Conservation (phyloP, 192 early-diverging fungal genomes). For the Entomortierella lignicola region DNA sequence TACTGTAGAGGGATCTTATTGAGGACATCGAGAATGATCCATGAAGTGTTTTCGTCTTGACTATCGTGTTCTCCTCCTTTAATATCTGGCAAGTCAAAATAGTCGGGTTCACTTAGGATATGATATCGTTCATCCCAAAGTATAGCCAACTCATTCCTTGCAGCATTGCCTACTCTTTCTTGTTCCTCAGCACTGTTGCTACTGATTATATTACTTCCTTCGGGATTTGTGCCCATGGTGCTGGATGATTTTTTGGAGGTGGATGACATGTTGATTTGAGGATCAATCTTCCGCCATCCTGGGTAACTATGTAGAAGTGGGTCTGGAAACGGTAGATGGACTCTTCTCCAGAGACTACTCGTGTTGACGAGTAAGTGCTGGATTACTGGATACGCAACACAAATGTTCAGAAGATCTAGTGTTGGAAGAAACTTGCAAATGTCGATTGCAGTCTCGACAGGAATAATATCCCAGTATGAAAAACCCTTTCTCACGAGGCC, state of each 20-base stretch:
- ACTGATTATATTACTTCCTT: too few species aligned
- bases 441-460: conserved; percentile 11
- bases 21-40: conserved; percentile 37
- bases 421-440: conserved; percentile 23
- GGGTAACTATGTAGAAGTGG: conserved; percentile 28
- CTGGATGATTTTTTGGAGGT: too few species aligned
- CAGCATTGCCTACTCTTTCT: not conserved
- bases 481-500: not conserved
- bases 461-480: conserved; percentile 28
- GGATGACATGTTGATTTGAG: too few species aligned
- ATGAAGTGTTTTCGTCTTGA: conserved; percentile 14
- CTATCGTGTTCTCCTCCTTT: conserved; percentile 4
- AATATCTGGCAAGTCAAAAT: conserved; percentile 14
- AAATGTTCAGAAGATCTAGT: conserved; percentile 29
- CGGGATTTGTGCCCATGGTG: too few species aligned
- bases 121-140: conserved; percentile 16
- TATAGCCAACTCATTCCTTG: not conserved
- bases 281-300: conserved; percentile 15
- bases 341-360: conserved; percentile 4
- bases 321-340: conserved; percentile 37
- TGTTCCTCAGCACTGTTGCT: too few species aligned
- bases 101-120: conserved; percentile 7
- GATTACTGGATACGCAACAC: conserved; percentile 23
- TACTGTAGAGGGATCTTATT: conserved; percentile 9
- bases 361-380: conserved; percentile 12